These are phyloP conservation scores for Crassisporium funariophilum DNA, from an alignment of 768 basidiomycete genomes.

Conservation along the genomic window DNA sequence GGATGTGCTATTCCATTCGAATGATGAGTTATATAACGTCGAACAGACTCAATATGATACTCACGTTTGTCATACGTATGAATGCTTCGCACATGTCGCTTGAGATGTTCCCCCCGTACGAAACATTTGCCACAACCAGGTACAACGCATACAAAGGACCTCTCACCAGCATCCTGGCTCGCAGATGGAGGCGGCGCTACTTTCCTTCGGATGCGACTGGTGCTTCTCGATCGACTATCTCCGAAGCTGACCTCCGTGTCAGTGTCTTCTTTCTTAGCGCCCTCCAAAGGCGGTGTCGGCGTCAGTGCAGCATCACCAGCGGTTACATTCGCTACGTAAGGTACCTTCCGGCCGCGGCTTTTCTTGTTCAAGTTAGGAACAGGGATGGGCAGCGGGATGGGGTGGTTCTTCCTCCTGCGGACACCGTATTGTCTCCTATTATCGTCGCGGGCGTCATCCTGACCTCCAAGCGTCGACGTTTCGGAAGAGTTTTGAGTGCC, in stretches of 20 bases:
- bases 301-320: constrained; percentile 3
- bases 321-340: constrained; percentile 31
- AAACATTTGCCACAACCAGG: constrained; percentile 80
- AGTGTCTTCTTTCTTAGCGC: constrained; percentile 5
- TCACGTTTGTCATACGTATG: constrained; percentile 85
- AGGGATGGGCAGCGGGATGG: constrained; percentile 50
- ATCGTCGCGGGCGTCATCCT: constrained; percentile 22
- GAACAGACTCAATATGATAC: constrained; percentile 28
- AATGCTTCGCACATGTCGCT: constrained; percentile 77
- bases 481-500: constrained; percentile 8
- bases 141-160: constrained; percentile 68
- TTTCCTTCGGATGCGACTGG: constrained; percentile 10
- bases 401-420: constrained; percentile 33
- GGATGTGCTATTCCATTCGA: constrained; percentile 44
- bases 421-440: constrained; percentile 14
- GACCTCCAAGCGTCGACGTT: constrained; percentile 20
- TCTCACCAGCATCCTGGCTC: constrained; percentile 17
- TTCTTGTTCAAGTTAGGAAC: constrained; percentile 66
- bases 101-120: constrained; percentile 77
- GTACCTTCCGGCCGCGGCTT: constrained; percentile 61
- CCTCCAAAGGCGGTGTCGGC: neutral
- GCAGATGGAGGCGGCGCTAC: constrained; percentile 9
- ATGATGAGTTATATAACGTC: constrained; percentile 1
- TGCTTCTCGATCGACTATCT: constrained; percentile 15
- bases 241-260: constrained; percentile 14